Evolutionary conservation across 192 early-diverging fungal genomes (phyloP).

Genomic region (Umbelopsis sp.): DNA sequence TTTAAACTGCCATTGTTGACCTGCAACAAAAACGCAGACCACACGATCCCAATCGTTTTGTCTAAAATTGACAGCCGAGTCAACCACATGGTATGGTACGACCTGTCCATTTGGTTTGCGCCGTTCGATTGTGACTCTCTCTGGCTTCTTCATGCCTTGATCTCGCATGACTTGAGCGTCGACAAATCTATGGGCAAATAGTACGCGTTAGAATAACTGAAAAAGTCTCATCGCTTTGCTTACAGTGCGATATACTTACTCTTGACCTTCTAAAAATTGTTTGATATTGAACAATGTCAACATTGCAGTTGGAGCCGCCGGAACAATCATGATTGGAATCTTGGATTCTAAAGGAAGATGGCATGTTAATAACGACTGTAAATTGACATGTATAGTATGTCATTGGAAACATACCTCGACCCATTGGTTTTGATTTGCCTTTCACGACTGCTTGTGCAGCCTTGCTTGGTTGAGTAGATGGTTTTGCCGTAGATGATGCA

Average conservation of each 20-base stretch:
- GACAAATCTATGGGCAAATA: conserved; percentile 49
- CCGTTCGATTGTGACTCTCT: conserved; percentile 63
- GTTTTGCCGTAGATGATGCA: conserved; percentile 6
- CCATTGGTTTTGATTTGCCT: conserved; percentile 15
- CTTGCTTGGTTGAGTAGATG: not conserved
- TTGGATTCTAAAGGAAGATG: conserved; percentile 21
- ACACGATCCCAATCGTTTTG: conserved; percentile 86
- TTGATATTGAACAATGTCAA: conserved; percentile 90
- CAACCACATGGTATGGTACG: conserved; percentile 76
- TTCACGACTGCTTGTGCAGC: conserved; percentile 6
- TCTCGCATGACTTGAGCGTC: conserved; percentile 64
- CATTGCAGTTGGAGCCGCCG: conserved; percentile 78
- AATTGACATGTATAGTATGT: no score
- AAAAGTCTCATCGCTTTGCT: not conserved
- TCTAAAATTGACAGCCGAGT: conserved; percentile 71
- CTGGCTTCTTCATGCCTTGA: conserved; percentile 67
- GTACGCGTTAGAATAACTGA: not conserved
- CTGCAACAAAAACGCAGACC: conserved; percentile 88
- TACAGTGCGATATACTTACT: conserved; percentile 43
- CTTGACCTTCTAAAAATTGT: conserved; percentile 76
- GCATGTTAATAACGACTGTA: no score
- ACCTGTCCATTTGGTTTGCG: conserved; percentile 54
- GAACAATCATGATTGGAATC: conserved; percentile 93
- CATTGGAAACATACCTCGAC: conserved; percentile 13
- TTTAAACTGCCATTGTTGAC: conserved; percentile 94